phyloP scores from a whole-genome alignment of 176 grass and related monocot genomes.

The Carex myosuroides region DNA sequence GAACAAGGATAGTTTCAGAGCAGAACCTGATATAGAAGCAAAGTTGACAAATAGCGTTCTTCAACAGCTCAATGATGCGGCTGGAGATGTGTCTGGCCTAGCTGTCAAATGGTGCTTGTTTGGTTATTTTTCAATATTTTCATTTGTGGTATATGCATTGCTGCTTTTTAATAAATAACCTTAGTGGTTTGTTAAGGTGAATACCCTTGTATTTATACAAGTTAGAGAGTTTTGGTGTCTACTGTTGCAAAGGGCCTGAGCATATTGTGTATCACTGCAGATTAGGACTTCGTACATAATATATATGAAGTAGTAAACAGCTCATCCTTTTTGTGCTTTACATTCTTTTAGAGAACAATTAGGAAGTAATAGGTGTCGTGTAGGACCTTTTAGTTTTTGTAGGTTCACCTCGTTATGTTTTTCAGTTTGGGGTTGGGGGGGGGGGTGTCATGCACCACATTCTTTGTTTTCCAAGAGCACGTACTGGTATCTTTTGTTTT shows the following conservation, averaged over 20 bases:
- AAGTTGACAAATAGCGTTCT: slow-evolving; percentile 70
- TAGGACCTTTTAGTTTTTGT: not conserved
- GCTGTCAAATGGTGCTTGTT: slow-evolving; percentile 81
- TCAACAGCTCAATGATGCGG: slow-evolving; percentile 86
- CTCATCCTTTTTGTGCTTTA: not conserved
- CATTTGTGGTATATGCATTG: not conserved
- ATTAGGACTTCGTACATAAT: not conserved
- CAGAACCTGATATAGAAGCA: slow-evolving; percentile 55
- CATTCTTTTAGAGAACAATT: not conserved
- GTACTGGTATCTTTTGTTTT: not conserved
- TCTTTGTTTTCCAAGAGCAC: not conserved
- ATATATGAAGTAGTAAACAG: not conserved
- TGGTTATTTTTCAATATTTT: slow-evolving; percentile 1
- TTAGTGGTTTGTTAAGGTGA: not conserved
- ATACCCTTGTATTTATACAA: not conserved
- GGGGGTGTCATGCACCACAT: not conserved
- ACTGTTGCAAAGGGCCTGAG: not conserved
- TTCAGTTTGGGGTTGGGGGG: not conserved
- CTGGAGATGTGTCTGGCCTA: slow-evolving; percentile 89
- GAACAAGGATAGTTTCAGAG: slow-evolving; percentile 63
- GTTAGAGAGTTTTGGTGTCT: not conserved
- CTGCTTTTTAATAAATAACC: not conserved
- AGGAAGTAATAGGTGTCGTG: not conserved
- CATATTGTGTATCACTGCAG: not conserved
- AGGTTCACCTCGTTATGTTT: not conserved